phyloP scores from a whole-genome alignment of 768 basidiomycete genomes.

The Kwoniella shandongensis region DNA sequence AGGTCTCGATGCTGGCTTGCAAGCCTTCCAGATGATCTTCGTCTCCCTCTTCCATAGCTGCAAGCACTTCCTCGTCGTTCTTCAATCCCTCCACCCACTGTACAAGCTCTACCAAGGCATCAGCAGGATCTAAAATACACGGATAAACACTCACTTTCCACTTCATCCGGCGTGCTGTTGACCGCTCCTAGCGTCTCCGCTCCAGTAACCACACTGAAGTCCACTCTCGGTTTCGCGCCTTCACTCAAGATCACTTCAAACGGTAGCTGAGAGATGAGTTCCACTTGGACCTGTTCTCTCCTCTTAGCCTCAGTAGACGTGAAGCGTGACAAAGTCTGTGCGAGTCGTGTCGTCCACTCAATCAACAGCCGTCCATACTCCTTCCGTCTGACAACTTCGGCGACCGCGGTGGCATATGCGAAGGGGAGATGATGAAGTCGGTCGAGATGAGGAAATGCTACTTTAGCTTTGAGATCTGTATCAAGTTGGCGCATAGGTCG shows the following conservation, averaged over 20 bases:
- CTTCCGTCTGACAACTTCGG: slow-evolving; percentile 86
- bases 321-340: slow-evolving; percentile 83
- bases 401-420: slow-evolving; percentile 84
- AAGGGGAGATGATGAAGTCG: slow-evolving; percentile 85
- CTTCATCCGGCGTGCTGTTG: slow-evolving; percentile 66
- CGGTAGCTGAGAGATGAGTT: slow-evolving; percentile 80
- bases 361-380: slow-evolving; percentile 88
- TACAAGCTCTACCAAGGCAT: slow-evolving; percentile 35
- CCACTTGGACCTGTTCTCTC: slow-evolving; percentile 78
- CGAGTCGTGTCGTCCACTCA: slow-evolving; percentile 72
- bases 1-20: slow-evolving; percentile 64
- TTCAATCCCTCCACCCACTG: slow-evolving; percentile 31
- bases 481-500: slow-evolving; percentile 66
- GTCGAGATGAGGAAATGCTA: slow-evolving; percentile 85
- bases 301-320: slow-evolving; percentile 76
- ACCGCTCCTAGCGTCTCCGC: slow-evolving; percentile 61
- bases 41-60: slow-evolving; percentile 18
- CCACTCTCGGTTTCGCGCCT: slow-evolving; percentile 69
- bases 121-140: background rate
- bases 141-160: slow-evolving; percentile 63
- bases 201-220: slow-evolving; percentile 71
- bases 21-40: slow-evolving; percentile 64
- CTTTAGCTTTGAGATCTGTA: slow-evolving; percentile 62
- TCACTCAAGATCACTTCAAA: slow-evolving; percentile 82
- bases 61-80: slow-evolving; percentile 33